Evolutionary conservation across 2,329 filamentous ascomycete species (phyloP).

Genomic region (Aspergillus alliaceus): DNA sequence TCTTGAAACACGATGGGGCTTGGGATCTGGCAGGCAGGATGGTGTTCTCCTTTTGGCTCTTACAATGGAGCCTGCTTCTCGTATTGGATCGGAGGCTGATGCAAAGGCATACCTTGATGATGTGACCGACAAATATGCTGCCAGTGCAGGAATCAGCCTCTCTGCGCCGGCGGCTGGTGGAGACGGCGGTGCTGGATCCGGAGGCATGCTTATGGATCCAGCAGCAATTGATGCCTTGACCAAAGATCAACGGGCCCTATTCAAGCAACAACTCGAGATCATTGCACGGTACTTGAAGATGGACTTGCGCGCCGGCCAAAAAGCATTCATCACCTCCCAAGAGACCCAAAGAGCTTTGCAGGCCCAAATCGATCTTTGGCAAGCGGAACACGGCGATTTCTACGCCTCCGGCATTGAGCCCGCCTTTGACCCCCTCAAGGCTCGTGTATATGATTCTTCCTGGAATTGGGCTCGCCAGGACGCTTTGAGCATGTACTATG

Average conservation of each 20-base stretch:
- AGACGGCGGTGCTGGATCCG: slow-evolving; percentile 67
- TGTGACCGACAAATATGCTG: slow-evolving; percentile 84
- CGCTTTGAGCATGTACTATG: slow-evolving; percentile 97
- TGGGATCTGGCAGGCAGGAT: slow-evolving; percentile 84
- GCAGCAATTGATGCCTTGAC: slow-evolving; percentile 95
- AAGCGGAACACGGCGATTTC: slow-evolving; percentile 91
- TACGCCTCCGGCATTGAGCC: slow-evolving; percentile 94
- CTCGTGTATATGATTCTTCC: slow-evolving; percentile 93
- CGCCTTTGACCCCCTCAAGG: slow-evolving; percentile 89
- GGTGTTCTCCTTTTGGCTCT: slow-evolving; percentile 83
- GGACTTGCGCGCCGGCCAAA: slow-evolving; percentile 94
- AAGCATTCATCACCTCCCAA: slow-evolving; percentile 80
- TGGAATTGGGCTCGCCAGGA: slow-evolving; percentile 99
- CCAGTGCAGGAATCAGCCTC: slow-evolving; percentile 77
- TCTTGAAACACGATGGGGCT: slow-evolving; percentile 88
- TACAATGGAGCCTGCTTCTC: slow-evolving; percentile 87
- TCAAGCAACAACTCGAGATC: slow-evolving; percentile 97
- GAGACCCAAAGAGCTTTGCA: slow-evolving; percentile 86
- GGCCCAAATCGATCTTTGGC: slow-evolving; percentile 92
- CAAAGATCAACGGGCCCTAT: slow-evolving; percentile 91
- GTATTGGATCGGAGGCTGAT: slow-evolving; percentile 84
- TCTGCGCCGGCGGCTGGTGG: slow-evolving; percentile 70
- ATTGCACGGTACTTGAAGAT: slow-evolving; percentile 96
- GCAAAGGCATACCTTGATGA: slow-evolving; percentile 91
- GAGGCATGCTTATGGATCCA: slow-evolving; percentile 99